Percentiles rank a stretch among this genome's conserved stretches.
Evolutionary conservation across 106 monocot genomes (phyloP).

Genomic region (Dendrobium huoshanense): DNA sequence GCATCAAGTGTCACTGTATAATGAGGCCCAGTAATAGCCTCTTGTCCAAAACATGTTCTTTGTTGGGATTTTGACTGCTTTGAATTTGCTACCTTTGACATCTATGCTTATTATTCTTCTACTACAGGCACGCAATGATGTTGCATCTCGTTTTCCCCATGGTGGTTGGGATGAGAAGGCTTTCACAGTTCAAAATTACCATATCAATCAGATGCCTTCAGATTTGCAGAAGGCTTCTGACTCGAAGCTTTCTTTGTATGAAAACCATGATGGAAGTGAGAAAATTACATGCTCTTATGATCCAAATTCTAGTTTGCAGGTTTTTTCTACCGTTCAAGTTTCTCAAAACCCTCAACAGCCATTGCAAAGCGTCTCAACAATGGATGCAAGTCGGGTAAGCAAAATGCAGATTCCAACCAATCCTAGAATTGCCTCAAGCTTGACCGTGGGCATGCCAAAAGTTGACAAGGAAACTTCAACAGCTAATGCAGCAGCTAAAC

Average conservation of each 20-base stretch:
- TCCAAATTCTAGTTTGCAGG: constrained; percentile 24
- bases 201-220: constrained; percentile 35
- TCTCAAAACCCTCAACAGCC: constrained; percentile 39
- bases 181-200: constrained; percentile 23
- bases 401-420: constrained; percentile 97
- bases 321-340: constrained; percentile 49
- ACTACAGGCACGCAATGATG: constrained; percentile 36
- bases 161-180: constrained; percentile 25
- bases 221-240: constrained; percentile 36
- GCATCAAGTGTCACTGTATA: not conserved
- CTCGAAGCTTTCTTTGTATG: constrained; percentile 22
- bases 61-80: not conserved
- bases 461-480: constrained; percentile 43
- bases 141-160: constrained; percentile 13
- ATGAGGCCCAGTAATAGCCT: not conserved
- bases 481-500: constrained; percentile 37
- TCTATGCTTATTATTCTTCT: not conserved
- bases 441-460: constrained; percentile 49
- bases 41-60: not conserved
- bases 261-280: constrained; percentile 27
- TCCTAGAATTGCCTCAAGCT: constrained; percentile 82
- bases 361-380: constrained; percentile 19
- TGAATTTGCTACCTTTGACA: constrained; percentile 5
- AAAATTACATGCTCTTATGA: constrained; percentile 20
- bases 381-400: constrained; percentile 48